These are phyloP conservation scores for Yamadazyma buinensis DNA, from an alignment of 1,139 yeast species.

Conservation along the genomic window DNA sequence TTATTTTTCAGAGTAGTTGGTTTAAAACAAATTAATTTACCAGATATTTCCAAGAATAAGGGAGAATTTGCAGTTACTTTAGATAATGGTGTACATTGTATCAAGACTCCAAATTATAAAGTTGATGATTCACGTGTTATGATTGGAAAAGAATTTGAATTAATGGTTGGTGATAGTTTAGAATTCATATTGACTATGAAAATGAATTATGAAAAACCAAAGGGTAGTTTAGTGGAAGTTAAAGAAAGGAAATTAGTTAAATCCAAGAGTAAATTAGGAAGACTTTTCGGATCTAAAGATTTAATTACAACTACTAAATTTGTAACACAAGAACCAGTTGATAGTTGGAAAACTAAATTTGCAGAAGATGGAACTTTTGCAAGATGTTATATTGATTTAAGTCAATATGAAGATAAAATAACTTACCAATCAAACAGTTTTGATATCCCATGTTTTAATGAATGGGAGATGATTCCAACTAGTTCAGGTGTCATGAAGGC, in stretches of 20 bases:
- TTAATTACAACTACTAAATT: conserved; percentile 51
- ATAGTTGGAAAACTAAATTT: conserved; percentile 53
- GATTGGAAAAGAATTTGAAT: conserved; percentile 81
- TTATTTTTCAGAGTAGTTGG: conserved; percentile 66
- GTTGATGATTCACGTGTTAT: conserved; percentile 36
- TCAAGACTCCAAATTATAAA: conserved; percentile 64
- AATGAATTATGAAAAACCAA: conserved; percentile 53
- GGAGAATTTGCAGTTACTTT: conserved; percentile 69
- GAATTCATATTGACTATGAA: conserved; percentile 76
- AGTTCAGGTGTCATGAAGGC: conserved; percentile 24
- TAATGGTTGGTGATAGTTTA: conserved; percentile 62
- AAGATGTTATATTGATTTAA: conserved; percentile 63
- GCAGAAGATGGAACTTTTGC: conserved; percentile 91
- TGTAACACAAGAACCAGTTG: conserved; percentile 48
- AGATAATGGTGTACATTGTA: conserved; percentile 88
- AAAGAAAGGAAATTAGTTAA: conserved; percentile 49
- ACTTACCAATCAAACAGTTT: conserved; percentile 51
- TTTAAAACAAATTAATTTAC: conserved; percentile 53
- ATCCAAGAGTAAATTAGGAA: conserved; percentile 41
- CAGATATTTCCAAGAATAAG: conserved; percentile 50
- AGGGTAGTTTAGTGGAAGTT: conserved; percentile 54
- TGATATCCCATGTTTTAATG: conserved; percentile 67
- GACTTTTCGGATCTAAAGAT: conserved; percentile 49
- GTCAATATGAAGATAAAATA: conserved; percentile 52
- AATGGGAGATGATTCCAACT: conserved; percentile 60